Percentiles rank a stretch among this genome's conserved stretches.
phyloP scores from a whole-genome alignment of 2,329 filamentous ascomycete genomes.

The Thielaviopsis ethacetica region DNA sequence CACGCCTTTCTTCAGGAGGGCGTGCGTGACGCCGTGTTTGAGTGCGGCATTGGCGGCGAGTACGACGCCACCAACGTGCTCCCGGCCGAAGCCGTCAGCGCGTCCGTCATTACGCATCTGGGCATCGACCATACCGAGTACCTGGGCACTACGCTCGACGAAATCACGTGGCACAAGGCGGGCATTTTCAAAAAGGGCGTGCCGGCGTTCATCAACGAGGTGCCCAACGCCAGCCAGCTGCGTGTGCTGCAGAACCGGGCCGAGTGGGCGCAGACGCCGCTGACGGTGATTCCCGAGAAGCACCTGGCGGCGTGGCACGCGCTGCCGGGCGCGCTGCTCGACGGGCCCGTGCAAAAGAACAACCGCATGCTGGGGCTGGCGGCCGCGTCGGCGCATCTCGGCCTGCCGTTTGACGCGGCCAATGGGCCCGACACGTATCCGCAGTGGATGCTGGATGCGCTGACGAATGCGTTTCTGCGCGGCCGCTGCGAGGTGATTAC shows the following conservation, averaged over 20 bases:
- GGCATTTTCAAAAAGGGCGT: conserved; percentile 62
- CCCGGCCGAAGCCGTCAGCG: conserved; percentile 41
- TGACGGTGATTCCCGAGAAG: conserved; percentile 26
- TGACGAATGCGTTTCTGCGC: conserved; percentile 51
- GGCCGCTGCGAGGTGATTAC: conserved; percentile 60
- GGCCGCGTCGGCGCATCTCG: conserved; percentile 42
- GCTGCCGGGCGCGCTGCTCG: conserved; percentile 24
- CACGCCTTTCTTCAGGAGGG: conserved; percentile 66
- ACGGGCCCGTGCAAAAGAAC: conserved; percentile 36
- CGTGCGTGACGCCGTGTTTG: conserved; percentile 64
- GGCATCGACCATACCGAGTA: conserved; percentile 75
- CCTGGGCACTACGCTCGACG: conserved; percentile 60
- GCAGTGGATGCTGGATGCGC: conserved; percentile 40
- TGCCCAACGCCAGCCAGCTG: conserved; percentile 18
- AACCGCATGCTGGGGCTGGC: conserved; percentile 42
- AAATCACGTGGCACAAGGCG: conserved; percentile 84
- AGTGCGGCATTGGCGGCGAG: conserved; percentile 89
- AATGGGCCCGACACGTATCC: conserved; percentile 11
- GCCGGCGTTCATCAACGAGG: conserved; percentile 20
- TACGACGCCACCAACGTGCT: conserved; percentile 87
- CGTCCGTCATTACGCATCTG: conserved; percentile 60
- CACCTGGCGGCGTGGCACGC: conserved; percentile 26
- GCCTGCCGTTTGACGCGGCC: conserved; percentile 13
- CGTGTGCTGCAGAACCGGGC: conserved; percentile 44
- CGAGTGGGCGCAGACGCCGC: conserved; percentile 31